Conservation (phyloP, 2,329 filamentous ascomycete genomes). For the Fusarium sp. region DNA sequence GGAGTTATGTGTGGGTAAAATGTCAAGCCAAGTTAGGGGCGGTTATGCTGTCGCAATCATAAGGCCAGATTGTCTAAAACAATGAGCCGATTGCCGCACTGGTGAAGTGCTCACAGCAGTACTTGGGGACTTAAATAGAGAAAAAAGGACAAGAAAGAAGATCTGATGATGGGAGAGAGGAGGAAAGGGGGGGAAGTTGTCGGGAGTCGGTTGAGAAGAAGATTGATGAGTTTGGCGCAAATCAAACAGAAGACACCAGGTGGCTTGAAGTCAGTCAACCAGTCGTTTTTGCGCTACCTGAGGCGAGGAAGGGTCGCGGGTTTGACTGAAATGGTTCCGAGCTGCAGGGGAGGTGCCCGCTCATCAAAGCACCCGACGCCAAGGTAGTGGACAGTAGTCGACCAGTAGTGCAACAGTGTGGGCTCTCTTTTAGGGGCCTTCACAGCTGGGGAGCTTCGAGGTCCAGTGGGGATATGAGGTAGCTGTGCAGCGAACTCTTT, state of each 20-base stretch:
- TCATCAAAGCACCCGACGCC: conserved; percentile 37
- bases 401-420: conserved; percentile 32
- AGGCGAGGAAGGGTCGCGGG: conserved; percentile 50
- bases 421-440: conserved; percentile 24
- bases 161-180: conserved; percentile 33
- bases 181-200: conserved; percentile 36
- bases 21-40: conserved; percentile 30
- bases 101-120: conserved; percentile 32
- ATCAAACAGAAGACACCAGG: conserved; percentile 52
- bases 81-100: conserved; percentile 36
- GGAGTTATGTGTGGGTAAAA: conserved; percentile 27
- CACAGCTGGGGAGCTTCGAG: conserved; percentile 17
- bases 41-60: conserved; percentile 48
- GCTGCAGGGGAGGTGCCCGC: conserved; percentile 49
- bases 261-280: conserved; percentile 51
- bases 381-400: conserved; percentile 28
- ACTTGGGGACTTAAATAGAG: conserved; percentile 1
- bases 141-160: conserved; percentile 10
- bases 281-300: conserved; percentile 50
- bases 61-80: conserved; percentile 54
- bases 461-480: conserved; percentile 31
- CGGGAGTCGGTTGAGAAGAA: conserved; percentile 34
- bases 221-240: conserved; percentile 47
- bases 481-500: conserved; percentile 19
- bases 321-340: conserved; percentile 42